Base-by-base conservation (phyloP, 139 green algal genomes). In the Chlamydomonas sphaeroides region DNA sequence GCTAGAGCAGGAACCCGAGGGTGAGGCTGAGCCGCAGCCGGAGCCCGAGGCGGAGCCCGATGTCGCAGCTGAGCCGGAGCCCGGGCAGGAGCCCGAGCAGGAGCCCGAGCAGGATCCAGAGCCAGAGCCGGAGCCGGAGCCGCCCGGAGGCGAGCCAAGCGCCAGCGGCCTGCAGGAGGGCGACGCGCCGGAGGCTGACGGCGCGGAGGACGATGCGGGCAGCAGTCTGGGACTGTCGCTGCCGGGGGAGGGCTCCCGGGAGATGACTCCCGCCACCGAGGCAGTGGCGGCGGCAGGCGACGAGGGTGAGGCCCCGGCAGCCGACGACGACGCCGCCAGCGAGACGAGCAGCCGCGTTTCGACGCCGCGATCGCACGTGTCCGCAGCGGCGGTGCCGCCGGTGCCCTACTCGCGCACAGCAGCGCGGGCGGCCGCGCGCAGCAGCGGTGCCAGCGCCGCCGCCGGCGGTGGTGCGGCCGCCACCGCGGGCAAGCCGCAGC, bases 371-470 rank as follows among this genome's bases (percentile, higher is more conserved):
- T n/a, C n/a, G n/a, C n/a, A n/a, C n/a, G n/a, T n/a, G n/a, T n/a
- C n/a, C n/a, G n/a, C n/a, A n/a, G n/a, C n/a, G n/a, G n/a, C n/a
- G n/a, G n/a, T n/a, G n/a, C n/a, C n/a, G 41, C 59, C 74, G 59
- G 41, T 80, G 32, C 74, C 74, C 38, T 80, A 80, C 57, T 23
- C 39, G 18, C 74, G 74, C 32, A 70, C 59, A 20, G 39, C 59
- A 36, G 74, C 74, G n/a, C 56, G 74, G 3, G 74, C 74, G 7
- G 25, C 59, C 56, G 72, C 72, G 26, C 26, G 38, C 0, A 39
- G 42, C 3, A 35, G 66, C 0, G 38, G 56, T 38, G 38, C 48
- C 53, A 39, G n/a, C n/a, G n/a, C n/a, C n/a, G n/a, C n/a, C n/a
- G n/a, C n/a, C n/a, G n/a, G n/a, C n/a, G n/a, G n/a, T 36, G 26